Conservation (phyloP, 83 land plant genomes). For the Thuja plicata region DNA sequence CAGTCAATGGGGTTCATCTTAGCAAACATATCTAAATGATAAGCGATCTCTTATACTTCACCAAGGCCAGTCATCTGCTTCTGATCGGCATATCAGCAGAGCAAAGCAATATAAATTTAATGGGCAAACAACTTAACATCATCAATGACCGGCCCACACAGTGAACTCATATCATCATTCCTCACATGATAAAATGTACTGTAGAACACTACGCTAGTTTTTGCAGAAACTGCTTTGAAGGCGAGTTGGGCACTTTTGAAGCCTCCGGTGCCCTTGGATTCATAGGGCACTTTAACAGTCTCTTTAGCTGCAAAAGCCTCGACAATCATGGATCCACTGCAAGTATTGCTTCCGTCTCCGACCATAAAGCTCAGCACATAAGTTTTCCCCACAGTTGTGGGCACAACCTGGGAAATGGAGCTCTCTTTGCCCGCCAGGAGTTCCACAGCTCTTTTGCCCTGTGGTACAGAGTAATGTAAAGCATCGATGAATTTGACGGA, state of each 20-base stretch:
- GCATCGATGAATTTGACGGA: constrained; percentile 14
- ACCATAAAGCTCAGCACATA: constrained; percentile 29
- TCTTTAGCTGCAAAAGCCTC: constrained; percentile 26
- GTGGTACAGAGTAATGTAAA: constrained; percentile 21
- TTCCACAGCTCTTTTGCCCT: constrained; percentile 27
- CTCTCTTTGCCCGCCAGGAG: constrained; percentile 29
- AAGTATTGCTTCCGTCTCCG: constrained; percentile 23
- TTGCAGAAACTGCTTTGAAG: too few species aligned
- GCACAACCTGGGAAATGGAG: constrained; percentile 23
- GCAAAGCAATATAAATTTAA: not conserved
- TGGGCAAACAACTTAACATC: too few species aligned
- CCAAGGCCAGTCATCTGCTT: too few species aligned
- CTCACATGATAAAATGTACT: too few species aligned
- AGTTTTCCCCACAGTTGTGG: constrained; percentile 15
- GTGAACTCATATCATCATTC: too few species aligned
- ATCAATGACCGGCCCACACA: too few species aligned
- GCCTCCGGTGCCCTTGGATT: not conserved
- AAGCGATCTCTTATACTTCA: too few species aligned
- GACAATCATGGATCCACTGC: constrained; percentile 24
- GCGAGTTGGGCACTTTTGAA: too few species aligned
- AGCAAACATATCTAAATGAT: too few species aligned
- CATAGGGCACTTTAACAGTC: too few species aligned
- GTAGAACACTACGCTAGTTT: too few species aligned
- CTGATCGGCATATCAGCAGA: constrained; percentile 8
- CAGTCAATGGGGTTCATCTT: too few species aligned